Percentiles rank a stretch among this genome's conserved stretches.
Conservation (phyloP, 352 stramenopile species). For the Globisporangium heterothallicum region DNA sequence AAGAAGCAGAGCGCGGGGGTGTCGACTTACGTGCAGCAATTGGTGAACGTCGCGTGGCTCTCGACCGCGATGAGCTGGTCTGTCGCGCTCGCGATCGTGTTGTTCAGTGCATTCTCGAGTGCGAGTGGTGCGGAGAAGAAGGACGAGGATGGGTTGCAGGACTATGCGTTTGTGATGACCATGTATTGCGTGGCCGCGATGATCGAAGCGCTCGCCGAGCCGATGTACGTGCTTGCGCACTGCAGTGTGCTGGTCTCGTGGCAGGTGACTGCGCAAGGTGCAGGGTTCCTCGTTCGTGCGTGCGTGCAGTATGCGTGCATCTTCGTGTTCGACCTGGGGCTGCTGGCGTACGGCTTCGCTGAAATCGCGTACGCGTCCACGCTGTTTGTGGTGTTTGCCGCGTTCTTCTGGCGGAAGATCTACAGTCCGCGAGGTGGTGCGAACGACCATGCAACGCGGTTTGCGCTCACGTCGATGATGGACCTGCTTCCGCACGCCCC, state of each 20-base stretch:
- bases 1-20: not conserved
- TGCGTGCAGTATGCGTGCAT: slow-evolving; percentile 67
- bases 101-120: not conserved
- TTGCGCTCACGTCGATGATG: slow-evolving; percentile 40
- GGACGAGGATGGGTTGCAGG: slow-evolving; percentile 13
- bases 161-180: slow-evolving; percentile 51
- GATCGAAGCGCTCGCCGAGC: slow-evolving; percentile 74
- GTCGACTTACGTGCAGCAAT: slow-evolving; percentile 39
- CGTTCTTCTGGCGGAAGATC: slow-evolving; percentile 53
- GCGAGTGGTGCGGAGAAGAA: not conserved
- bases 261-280: slow-evolving; percentile 73
- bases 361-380: slow-evolving; percentile 70
- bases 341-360: slow-evolving; percentile 68
- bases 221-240: slow-evolving; percentile 78
- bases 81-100: slow-evolving; percentile 24
- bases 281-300: slow-evolving; percentile 65
- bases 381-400: slow-evolving; percentile 48
- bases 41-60: slow-evolving; percentile 78
- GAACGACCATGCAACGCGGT: slow-evolving; percentile 11
- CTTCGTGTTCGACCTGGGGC: slow-evolving; percentile 48
- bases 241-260: slow-evolving; percentile 77
- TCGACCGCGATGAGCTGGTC: slow-evolving; percentile 57
- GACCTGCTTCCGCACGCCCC: slow-evolving; percentile 44
- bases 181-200: slow-evolving; percentile 79
- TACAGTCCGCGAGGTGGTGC: not conserved